Evolutionary conservation across 2,329 filamentous ascomycete species (phyloP).

Genomic region (Alternaria consortialis): DNA sequence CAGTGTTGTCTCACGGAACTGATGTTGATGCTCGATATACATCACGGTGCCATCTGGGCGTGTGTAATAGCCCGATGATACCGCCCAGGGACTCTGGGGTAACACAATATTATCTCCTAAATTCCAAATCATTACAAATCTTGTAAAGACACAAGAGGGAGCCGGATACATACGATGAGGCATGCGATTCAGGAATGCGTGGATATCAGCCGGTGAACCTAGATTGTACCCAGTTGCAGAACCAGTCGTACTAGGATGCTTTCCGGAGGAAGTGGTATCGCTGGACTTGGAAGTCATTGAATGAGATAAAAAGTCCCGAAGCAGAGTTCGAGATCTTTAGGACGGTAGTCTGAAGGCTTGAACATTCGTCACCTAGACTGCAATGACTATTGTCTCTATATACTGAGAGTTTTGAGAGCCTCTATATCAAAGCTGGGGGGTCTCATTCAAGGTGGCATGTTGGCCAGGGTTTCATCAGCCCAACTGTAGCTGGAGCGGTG

Average conservation of each 20-base stretch:
- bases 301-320: background rate
- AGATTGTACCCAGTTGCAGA: background rate
- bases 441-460: background rate
- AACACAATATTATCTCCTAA: background rate
- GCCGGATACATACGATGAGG: background rate
- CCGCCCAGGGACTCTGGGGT: constrained; percentile 15
- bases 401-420: background rate
- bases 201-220: background rate
- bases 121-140: background rate
- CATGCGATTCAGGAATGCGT: background rate
- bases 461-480: background rate
- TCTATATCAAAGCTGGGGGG: background rate
- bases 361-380: too few species aligned
- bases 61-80: constrained; percentile 8
- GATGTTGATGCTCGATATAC: background rate
- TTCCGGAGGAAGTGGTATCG: background rate
- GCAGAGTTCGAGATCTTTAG: too few species aligned
- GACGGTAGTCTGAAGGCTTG: too few species aligned
- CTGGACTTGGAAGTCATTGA: background rate
- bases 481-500: background rate
- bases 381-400: background rate
- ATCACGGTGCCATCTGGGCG: constrained; percentile 3
- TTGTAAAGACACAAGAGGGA: background rate
- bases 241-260: too few species aligned
- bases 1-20: background rate